Base-by-base conservation (phyloP, 306 rosid species). In the Medicago arabica region DNA sequence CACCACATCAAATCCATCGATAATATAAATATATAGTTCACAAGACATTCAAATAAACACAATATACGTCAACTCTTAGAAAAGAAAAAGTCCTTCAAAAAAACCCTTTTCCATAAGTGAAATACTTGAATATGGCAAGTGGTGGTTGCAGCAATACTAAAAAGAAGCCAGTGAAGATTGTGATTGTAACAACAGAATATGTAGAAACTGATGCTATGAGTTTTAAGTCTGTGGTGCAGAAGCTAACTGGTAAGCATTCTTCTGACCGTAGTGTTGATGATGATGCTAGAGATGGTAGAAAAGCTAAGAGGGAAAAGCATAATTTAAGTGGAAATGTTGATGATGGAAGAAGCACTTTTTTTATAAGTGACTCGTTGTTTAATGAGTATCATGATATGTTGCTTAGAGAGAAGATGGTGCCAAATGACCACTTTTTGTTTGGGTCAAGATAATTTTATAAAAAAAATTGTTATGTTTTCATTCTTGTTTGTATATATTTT, bases 161-260 rank as follows among this genome's bases (percentile, higher is more conserved):
- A 44, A 38, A n/a, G n/a, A n/a, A 38, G 59, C 69, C 82, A 0
- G 86, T 87, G 67, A 90, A 81, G 88, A 41, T 92, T 74, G 96
- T 90, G 83, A 87, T 90, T 5, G 88, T 92, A 60, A 89, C 73
- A 41, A 90, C 97, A 34, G 76, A 87, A 44, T 88, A 90, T n/a
- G 94, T 92, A 1, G 86, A 92, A 61, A 92, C 97, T 3, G 97
- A 92, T 72, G 92, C 85, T 1, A 40, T 43, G 36, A 87, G 87
- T 85, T 92, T 90, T 51, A 92, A 92, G 74, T 79, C 91, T 1
- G 91, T 88, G 73, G 97, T 90, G 53, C 97, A 92, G 74, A 88
- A 81, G 66, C 87, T 92, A 1, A 92, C 97, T 1, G 97, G 96
- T 11, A 88, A 84, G 43, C 86, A 88, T 74, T 85, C 93, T 19